Evolutionary conservation across 208 protist genomes (phyloP), one percentile per base, ranked within the genome.

Genomic region (Borovskyia barvae): DNA sequence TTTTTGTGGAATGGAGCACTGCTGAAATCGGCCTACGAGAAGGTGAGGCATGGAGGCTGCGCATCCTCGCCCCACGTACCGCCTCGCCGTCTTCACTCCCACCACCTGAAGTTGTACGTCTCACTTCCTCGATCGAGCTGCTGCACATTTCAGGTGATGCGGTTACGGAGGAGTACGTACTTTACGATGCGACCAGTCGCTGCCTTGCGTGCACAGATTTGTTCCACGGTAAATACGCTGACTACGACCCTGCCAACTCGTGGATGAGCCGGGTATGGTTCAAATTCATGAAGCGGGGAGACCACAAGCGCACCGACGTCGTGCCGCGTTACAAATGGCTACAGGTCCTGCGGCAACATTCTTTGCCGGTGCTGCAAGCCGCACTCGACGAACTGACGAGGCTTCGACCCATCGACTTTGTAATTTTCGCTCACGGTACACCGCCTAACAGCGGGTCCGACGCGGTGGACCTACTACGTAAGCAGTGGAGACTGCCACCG

Each of bases 261-360:
- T 91, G 87, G 82, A 82, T 94, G 81, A 92, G 87, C 40, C 87
- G 87, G 5, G 84, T 94, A 48, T 94, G 83, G 82, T 94, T 94
- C 54, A 94, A 94, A 70, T 88, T 94, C 32, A 90, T 92, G 84
- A 87, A 87, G 66, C 42, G 50, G 20, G 87, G 87, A 43, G 68
- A 91, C 63, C 76, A 92, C 75, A 91, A 88, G 54, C 79, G 80
- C 36, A 72, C 72, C 9, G 82, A 88, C 55, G 1, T 79, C 22
- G 75, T 82, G 20, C 87, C 87, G 39, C 75, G 82, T 30, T 83
- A 80, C 55, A 91, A 91, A 67, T 90, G 79, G 77, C 56, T 79
- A 25, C 78, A 87, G 48, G 68, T 93, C 32, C 63, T 74, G 45
- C 64, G 55, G 9, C 70, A 87, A 45, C 69, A 69, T 9, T 66